phyloP scores from a whole-genome alignment of 805 yeast genomes.

The Teunomyces atbi region DNA sequence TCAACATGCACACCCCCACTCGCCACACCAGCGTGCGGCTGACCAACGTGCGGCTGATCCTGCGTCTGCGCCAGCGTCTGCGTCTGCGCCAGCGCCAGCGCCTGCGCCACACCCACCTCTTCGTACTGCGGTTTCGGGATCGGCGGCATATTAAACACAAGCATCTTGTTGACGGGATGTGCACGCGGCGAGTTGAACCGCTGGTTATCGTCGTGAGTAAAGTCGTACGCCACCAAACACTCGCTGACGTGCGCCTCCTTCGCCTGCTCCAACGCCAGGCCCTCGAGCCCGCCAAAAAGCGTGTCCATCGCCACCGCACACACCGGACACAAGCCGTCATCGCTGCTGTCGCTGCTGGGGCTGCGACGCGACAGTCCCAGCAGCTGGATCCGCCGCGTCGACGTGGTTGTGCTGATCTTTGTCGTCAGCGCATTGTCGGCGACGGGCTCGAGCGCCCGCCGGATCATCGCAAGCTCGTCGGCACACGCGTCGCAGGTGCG shows the following conservation, averaged over 20 bases:
- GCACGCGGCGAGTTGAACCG: constrained; percentile 33
- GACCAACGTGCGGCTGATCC: too few relatives aligned
- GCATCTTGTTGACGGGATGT: constrained; percentile 69
- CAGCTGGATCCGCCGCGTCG: constrained; percentile 17
- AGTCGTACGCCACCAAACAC: constrained; percentile 70
- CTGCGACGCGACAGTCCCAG: constrained; percentile 19
- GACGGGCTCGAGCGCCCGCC: constrained; percentile 13
- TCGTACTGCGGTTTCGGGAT: constrained; percentile 41
- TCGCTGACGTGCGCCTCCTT: constrained; percentile 66
- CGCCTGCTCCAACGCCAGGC: constrained; percentile 33
- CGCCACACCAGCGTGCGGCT: too few relatives aligned
- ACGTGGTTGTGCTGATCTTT: constrained; percentile 19
- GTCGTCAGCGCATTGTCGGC: constrained; percentile 14
- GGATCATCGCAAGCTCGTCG: constrained; percentile 42
- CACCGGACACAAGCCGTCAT: constrained; percentile 40
- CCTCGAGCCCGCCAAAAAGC: constrained; percentile 14
- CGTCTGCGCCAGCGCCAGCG: too few relatives aligned
- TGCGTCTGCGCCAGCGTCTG: too few relatives aligned
- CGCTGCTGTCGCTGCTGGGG: constrained; percentile 16
- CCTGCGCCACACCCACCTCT: constrained; percentile 2
- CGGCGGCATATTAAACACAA: constrained; percentile 65
- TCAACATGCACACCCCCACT: too few relatives aligned
- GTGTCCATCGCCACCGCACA: constrained; percentile 33
- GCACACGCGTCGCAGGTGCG: constrained; percentile 76
- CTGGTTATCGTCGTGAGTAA: constrained; percentile 52